Conservation (phyloP, 2,329 filamentous ascomycete species). For the Penicillium sp. region DNA sequence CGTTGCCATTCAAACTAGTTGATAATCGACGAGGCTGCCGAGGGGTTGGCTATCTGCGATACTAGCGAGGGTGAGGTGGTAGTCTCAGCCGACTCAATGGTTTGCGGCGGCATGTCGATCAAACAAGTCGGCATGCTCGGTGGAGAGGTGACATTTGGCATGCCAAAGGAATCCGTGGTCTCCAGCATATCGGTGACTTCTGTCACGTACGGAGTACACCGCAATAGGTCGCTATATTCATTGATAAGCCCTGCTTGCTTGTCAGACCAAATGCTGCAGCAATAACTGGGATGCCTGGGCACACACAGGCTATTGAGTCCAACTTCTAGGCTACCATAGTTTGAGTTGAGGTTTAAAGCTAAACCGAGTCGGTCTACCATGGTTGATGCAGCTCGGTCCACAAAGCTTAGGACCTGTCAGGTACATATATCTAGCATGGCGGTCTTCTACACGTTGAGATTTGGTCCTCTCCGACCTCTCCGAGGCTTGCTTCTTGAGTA, state of each 20-base stretch:
- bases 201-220: background rate
- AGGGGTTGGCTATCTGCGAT: slow-evolving; percentile 19
- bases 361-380: too few species aligned
- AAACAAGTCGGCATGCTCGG: background rate
- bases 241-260: background rate
- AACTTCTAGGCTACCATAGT: background rate
- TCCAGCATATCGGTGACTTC: background rate
- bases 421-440: background rate
- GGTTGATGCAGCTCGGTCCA: too few species aligned
- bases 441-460: background rate
- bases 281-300: background rate
- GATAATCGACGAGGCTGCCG: slow-evolving; percentile 20
- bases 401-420: background rate
- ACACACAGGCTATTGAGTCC: background rate
- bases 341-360: too few species aligned
- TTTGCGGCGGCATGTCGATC: slow-evolving; percentile 9
- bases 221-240: background rate
- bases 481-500: background rate
- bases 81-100: slow-evolving; percentile 21
- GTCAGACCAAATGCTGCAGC: background rate
- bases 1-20: slow-evolving; percentile 21
- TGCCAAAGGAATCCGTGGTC: background rate
- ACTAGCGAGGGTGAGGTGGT: slow-evolving; percentile 27
- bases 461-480: background rate
- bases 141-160: background rate